Evolutionary conservation across 179 eudicot species (phyloP).

Genomic region (Heliamphora pulchella): DNA sequence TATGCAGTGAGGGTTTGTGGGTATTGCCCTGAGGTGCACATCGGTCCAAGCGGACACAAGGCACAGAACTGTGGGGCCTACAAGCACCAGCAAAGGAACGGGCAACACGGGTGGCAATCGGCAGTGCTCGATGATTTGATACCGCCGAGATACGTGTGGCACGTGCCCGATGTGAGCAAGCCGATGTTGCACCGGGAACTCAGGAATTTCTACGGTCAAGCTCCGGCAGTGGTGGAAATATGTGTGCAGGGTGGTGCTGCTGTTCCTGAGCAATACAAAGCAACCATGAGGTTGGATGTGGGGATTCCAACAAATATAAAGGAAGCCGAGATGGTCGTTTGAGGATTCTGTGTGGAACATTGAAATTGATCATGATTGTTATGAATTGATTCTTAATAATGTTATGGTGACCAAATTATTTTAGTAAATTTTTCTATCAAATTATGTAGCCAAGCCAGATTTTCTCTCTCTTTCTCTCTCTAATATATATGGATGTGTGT

Average conservation of each 20-base stretch:
- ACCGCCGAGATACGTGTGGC: constrained; percentile 92
- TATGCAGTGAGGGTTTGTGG: constrained; percentile 90
- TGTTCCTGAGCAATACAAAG: constrained; percentile 67
- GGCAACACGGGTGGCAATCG: constrained; percentile 93
- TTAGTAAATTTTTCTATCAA: too few relatives aligned
- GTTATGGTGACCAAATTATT: too few relatives aligned
- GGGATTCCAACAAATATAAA: constrained; percentile 63
- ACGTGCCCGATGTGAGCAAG: constrained; percentile 61
- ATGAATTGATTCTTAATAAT: too few relatives aligned
- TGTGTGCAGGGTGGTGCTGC: constrained; percentile 84
- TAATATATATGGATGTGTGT: too few relatives aligned
- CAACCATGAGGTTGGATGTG: constrained; percentile 91
- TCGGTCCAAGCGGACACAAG: constrained; percentile 80
- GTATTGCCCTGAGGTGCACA: constrained; percentile 87
- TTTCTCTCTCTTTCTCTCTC: too few relatives aligned
- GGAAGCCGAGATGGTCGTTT: constrained; percentile 91
- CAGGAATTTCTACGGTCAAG: constrained; percentile 83
- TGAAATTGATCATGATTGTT: too few relatives aligned
- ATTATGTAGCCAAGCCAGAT: too few relatives aligned
- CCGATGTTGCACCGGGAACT: constrained; percentile 57
- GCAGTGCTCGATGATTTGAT: constrained; percentile 77
- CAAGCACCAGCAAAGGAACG: constrained; percentile 92
- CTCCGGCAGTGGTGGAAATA: constrained; percentile 87
- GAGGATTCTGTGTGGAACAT: constrained; percentile 10
- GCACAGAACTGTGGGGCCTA: constrained; percentile 89